Evolutionary conservation across 2,329 filamentous ascomycete genomes (phyloP).

Genomic region (Alternaria arborescens): DNA sequence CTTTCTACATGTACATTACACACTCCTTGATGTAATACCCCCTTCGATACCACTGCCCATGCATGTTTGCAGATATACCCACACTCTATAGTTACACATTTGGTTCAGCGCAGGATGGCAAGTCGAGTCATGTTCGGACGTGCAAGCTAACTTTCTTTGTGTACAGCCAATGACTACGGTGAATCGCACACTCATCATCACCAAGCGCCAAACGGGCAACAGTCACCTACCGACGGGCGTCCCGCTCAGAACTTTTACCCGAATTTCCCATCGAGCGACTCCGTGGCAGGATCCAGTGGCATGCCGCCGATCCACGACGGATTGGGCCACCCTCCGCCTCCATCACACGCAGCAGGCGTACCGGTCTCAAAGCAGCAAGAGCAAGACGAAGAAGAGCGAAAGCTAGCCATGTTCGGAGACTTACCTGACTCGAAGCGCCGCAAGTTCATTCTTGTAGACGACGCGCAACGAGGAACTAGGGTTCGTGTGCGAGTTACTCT

Average conservation of each 20-base stretch:
- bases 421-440: conserved; percentile 89
- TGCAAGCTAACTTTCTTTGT: conserved; percentile 56
- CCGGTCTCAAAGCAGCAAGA: conserved; percentile 58
- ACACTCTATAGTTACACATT: conserved; percentile 34
- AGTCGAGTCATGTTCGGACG: conserved; percentile 35
- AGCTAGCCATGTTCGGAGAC: conserved; percentile 81
- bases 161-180: conserved; percentile 64
- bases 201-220: conserved; percentile 65
- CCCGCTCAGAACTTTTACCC: conserved; percentile 80
- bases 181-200: conserved; percentile 74
- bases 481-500: conserved; percentile 91
- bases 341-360: conserved; percentile 54
- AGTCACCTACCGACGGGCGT: conserved; percentile 72
- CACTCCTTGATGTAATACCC: conserved; percentile 55
- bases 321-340: conserved; percentile 58
- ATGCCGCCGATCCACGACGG: conserved; percentile 72
- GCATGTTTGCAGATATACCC: conserved; percentile 40
- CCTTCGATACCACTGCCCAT: conserved; percentile 50
- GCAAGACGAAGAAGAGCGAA: conserved; percentile 66
- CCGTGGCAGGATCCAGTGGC: conserved; percentile 61
- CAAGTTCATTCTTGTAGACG: conserved; percentile 96
- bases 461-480: conserved; percentile 76
- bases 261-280: conserved; percentile 68
- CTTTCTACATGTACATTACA: conserved; percentile 54
- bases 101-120: conserved; percentile 35